Evolutionary conservation across 805 yeast species (phyloP).

Genomic region (Metschnikowia picachoensis): DNA sequence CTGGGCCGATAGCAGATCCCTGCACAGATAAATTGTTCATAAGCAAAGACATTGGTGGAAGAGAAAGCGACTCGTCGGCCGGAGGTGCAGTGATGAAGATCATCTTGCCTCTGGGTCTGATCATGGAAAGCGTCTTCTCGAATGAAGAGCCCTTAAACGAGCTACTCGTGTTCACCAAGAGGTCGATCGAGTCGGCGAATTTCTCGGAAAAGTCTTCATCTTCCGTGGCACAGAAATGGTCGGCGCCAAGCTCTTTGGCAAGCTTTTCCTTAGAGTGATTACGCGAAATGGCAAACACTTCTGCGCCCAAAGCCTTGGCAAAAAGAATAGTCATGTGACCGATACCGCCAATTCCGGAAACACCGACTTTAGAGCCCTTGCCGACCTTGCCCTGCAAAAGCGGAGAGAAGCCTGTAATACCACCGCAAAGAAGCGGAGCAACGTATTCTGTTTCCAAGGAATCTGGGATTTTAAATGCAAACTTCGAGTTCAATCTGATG

Average conservation of each 20-base stretch:
- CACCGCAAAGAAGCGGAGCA: slow-evolving; percentile 22
- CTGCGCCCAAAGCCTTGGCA: slow-evolving; percentile 61
- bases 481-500: slow-evolving; percentile 14
- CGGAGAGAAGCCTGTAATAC: slow-evolving; percentile 20
- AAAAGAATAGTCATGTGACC: slow-evolving; percentile 62
- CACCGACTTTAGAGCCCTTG: slow-evolving; percentile 44
- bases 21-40: slow-evolving; percentile 13
- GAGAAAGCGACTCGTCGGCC: slow-evolving; percentile 4
- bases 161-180: slow-evolving; percentile 16
- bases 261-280: slow-evolving; percentile 46
- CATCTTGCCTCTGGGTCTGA: slow-evolving; percentile 16
- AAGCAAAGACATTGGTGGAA: slow-evolving; percentile 10
- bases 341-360: slow-evolving; percentile 64
- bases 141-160: slow-evolving; percentile 18
- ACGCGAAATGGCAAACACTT: slow-evolving; percentile 55
- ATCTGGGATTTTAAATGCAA: slow-evolving; percentile 18
- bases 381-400: slow-evolving; percentile 16
- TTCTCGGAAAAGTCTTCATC: slow-evolving; percentile 21
- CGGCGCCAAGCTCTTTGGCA: slow-evolving; percentile 53
- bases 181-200: slow-evolving; percentile 11
- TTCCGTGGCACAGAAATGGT: slow-evolving; percentile 26
- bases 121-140: slow-evolving; percentile 12
- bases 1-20: slow-evolving; percentile 15
- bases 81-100: slow-evolving; percentile 18
- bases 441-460: slow-evolving; percentile 10